Conservation (phyloP, 2,329 filamentous ascomycete genomes). For the Aspergillus aculeatus region DNA sequence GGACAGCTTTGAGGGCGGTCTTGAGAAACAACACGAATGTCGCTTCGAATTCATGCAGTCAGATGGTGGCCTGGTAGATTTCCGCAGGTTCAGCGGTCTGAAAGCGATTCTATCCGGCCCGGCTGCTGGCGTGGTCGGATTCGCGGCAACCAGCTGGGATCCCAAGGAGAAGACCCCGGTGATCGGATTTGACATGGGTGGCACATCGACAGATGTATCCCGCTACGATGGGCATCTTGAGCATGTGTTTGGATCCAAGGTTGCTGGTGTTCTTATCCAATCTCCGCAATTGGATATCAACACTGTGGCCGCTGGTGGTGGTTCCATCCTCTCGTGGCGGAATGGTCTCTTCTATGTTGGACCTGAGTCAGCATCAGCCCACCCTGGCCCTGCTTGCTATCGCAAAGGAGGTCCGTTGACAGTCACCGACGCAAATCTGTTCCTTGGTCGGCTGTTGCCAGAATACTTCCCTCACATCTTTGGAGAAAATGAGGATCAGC, state of each 20-base stretch:
- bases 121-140: conserved; percentile 91
- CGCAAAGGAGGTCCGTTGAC: conserved; percentile 86
- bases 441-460: conserved; percentile 78
- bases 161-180: conserved; percentile 76
- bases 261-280: conserved; percentile 90
- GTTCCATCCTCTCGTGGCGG: conserved; percentile 70
- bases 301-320: conserved; percentile 84
- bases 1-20: conserved; percentile 73
- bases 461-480: conserved; percentile 98
- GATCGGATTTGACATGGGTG: conserved; percentile 95
- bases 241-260: conserved; percentile 91
- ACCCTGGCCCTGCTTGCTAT: conserved; percentile 89
- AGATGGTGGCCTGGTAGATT: conserved; percentile 66
- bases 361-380: conserved; percentile 85
- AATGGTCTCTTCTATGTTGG: conserved; percentile 92
- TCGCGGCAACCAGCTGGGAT: conserved; percentile 88
- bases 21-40: conserved; percentile 69
- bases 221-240: conserved; percentile 86
- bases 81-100: conserved; percentile 71
- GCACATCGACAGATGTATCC: conserved; percentile 85
- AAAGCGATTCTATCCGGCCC: conserved; percentile 87
- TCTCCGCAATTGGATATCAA: conserved; percentile 93
- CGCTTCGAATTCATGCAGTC: conserved; percentile 97
- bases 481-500: conserved; percentile 82
- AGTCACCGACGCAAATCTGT: conserved; percentile 89